A percentile compares a stretch with the other conserved stretches of the same genome.
These are phyloP conservation scores for Cymbidium sinense DNA, from an alignment of 106 monocot genomes.

Conservation along the genomic window DNA sequence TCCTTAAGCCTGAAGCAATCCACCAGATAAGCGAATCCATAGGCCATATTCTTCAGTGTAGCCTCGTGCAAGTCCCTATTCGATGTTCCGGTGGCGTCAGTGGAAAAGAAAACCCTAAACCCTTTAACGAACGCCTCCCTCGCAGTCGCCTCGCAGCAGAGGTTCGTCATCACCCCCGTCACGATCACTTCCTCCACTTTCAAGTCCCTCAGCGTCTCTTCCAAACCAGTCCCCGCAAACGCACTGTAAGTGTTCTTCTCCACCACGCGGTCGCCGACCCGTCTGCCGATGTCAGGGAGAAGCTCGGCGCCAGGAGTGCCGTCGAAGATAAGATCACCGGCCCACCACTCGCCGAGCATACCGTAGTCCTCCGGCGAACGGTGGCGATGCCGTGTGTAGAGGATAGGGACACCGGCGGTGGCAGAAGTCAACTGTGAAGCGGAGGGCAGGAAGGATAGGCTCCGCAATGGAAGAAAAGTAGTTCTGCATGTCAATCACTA, in stretches of 20 bases:
- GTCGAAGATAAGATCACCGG: slow-evolving; percentile 37
- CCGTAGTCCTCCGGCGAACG: slow-evolving; percentile 27
- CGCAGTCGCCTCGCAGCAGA: slow-evolving; percentile 87
- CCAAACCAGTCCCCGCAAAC: slow-evolving; percentile 51
- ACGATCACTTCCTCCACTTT: slow-evolving; percentile 76
- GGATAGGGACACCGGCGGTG: slow-evolving; percentile 40
- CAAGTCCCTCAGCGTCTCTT: slow-evolving; percentile 44
- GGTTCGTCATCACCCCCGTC: slow-evolving; percentile 78
- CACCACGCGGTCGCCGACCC: slow-evolving; percentile 34
- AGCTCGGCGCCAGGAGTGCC: slow-evolving; percentile 46
- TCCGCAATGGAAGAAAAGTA: slow-evolving; percentile 48
- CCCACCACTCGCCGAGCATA: slow-evolving; percentile 81
- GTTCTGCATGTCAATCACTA: slow-evolving; percentile 81
- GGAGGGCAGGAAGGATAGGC: slow-evolving; percentile 50
- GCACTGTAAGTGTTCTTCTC: slow-evolving; percentile 84
- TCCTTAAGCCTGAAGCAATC: slow-evolving; percentile 38
- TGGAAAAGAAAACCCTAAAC: slow-evolving; percentile 85
- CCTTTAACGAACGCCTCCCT: slow-evolving; percentile 79
- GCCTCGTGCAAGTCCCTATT: slow-evolving; percentile 62
- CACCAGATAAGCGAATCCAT: slow-evolving; percentile 79
- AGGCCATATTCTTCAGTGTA: slow-evolving; percentile 72
- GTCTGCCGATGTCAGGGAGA: too few species aligned
- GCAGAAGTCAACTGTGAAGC: slow-evolving; percentile 45
- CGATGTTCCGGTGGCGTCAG: slow-evolving; percentile 57
- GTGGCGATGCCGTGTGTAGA: slow-evolving; percentile 74